Evolutionary conservation across 768 basidiomycete species (phyloP).

Genomic region (Podaxis pistillaris): DNA sequence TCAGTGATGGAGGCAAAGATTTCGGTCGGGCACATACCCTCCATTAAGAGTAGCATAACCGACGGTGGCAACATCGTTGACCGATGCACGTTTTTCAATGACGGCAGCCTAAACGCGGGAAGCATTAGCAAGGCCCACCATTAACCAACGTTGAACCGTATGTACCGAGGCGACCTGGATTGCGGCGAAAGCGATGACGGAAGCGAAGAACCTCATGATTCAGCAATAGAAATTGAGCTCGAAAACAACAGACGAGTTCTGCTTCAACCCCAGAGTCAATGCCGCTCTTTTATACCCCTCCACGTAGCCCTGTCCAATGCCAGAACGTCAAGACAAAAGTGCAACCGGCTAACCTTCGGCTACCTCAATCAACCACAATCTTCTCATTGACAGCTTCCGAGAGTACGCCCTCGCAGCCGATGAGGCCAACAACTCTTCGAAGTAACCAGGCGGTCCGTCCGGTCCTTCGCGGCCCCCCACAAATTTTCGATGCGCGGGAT

Average conservation of each 20-base stretch:
- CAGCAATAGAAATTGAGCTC: neutral
- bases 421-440: neutral
- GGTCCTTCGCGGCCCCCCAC: constrained; percentile 10
- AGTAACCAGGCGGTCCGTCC: constrained; percentile 12
- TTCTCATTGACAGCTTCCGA: constrained; percentile 12
- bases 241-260: constrained; percentile 6
- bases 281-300: constrained; percentile 9
- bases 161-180: constrained; percentile 29
- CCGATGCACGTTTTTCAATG: constrained; percentile 32
- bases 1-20: neutral
- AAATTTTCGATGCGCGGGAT: neutral
- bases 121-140: neutral
- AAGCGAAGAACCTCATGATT: constrained; percentile 33
- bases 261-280: neutral
- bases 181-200: constrained; percentile 30
- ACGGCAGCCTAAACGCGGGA: neutral
- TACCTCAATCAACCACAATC: neutral
- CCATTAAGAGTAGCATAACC: constrained; percentile 40
- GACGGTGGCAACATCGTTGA: constrained; percentile 34
- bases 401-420: neutral
- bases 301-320: neutral
- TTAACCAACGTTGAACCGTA: neutral
- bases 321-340: neutral
- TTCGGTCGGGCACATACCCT: constrained; percentile 25
- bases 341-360: constrained; percentile 1